Conservation (phyloP, 202 grass and related monocot species). For the Schoenoplectus tabernaemontani region DNA sequence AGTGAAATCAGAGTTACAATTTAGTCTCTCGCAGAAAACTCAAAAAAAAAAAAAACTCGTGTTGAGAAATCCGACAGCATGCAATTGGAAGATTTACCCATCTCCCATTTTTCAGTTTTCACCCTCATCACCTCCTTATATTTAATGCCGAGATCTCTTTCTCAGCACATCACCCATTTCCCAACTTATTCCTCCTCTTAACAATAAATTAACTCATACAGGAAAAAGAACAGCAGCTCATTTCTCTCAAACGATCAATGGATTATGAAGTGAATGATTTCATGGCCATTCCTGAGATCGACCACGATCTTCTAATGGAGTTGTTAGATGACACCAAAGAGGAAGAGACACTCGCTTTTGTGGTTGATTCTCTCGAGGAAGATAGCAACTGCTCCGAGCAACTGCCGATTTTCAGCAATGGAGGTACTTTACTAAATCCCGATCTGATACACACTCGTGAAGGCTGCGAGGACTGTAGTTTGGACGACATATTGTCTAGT, state of each 20-base stretch:
- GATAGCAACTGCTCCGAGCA: neutral
- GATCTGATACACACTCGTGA: conserved; percentile 4
- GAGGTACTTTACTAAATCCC: neutral
- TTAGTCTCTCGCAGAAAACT: too few relatives aligned
- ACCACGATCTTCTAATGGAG: conserved; percentile 9
- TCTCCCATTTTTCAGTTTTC: neutral
- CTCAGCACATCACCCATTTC: neutral
- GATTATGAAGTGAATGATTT: neutral
- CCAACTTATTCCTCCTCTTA: too few relatives aligned
- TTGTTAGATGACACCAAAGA: neutral
- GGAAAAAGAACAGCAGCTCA: neutral
- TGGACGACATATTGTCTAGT: conserved; percentile 10
- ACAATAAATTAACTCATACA: too few relatives aligned
- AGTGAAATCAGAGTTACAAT: too few relatives aligned
- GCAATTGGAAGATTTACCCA: too few relatives aligned
- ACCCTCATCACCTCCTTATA: conserved; percentile 1
- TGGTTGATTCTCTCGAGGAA: neutral
- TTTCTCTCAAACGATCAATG: conserved; percentile 5
- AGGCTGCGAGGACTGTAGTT: conserved; percentile 15
- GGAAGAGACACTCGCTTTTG: neutral
- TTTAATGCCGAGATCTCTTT: conserved; percentile 10
- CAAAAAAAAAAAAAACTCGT: too few relatives aligned
- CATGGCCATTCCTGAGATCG: neutral
- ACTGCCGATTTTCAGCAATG: neutral
- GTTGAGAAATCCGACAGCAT: too few relatives aligned